Percentiles rank a stretch among this genome's conserved stretches.
Conservation (phyloP, 345 rosid genomes). For the Nephelium lappaceum region DNA sequence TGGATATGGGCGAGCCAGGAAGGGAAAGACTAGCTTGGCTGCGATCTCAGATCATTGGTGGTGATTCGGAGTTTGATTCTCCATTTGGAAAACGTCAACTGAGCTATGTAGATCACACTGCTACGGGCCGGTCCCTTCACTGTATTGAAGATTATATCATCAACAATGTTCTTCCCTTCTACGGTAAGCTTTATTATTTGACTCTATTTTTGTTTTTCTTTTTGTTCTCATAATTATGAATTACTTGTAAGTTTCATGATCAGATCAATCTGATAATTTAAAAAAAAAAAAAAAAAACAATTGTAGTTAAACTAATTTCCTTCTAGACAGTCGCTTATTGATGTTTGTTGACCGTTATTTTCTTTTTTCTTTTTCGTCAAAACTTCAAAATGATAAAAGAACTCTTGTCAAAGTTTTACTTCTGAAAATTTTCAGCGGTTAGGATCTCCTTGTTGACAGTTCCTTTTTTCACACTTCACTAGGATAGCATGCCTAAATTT, state of each 20-base stretch:
- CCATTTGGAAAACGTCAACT: conserved; percentile 54
- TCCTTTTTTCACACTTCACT: not conserved
- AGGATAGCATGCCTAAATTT: too few relatives aligned
- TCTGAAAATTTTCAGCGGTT: not conserved
- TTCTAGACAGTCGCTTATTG: too few relatives aligned
- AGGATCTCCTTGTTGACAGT: not conserved
- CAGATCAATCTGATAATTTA: too few relatives aligned
- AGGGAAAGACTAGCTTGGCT: conserved; percentile 43
- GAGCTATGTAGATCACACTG: conserved; percentile 64
- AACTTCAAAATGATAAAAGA: too few relatives aligned
- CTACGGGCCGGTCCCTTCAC: conserved; percentile 54
- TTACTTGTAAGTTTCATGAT: too few relatives aligned
- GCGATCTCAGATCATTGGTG: conserved; percentile 54
- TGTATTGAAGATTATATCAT: conserved; percentile 54
- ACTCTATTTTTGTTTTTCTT: not conserved
- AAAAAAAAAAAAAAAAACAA: too few relatives aligned
- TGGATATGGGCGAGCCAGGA: conserved; percentile 32
- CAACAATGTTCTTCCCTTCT: conserved; percentile 56
- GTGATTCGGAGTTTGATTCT: conserved; percentile 40
- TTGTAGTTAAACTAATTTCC: too few relatives aligned
- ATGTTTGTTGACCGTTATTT: too few relatives aligned
- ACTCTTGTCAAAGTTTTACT: not conserved
- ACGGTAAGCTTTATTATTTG: conserved; percentile 32
- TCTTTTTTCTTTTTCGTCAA: too few relatives aligned
- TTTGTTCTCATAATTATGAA: too few relatives aligned